Evolutionary conservation across 768 basidiomycete species (phyloP), one percentile per base, ranked within the genome.

Genomic region (Rhodotorula paludigena): DNA sequence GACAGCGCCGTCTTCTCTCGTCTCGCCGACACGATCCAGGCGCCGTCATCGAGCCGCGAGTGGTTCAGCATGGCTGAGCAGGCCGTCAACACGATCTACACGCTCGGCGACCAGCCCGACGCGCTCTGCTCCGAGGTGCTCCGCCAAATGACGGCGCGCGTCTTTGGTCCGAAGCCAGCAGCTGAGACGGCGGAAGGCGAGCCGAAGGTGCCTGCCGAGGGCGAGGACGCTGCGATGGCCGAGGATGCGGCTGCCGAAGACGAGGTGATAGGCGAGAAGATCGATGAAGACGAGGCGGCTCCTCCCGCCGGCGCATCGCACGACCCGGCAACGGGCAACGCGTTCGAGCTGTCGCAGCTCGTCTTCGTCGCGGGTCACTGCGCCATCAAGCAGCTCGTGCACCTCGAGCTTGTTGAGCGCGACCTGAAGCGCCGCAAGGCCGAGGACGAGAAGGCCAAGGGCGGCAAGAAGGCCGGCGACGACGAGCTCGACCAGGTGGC

Each of bases 371-470:
- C 97, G 28, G 96, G 96, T 0, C 96, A 98, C 77, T 89, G 94
- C 36, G 92, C 94, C 18, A 90, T 98, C 80, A 98, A 97, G 78
- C 94, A 99, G 56, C 90, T 97, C 64, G 92, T 94, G 23, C 96
- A 90, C 75, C 84, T 99, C 28, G 96, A 99, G 77, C 82, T 96
- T 56, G 88, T 97, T 30, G 96, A 99, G 78, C 81, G 93, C 42
- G 94, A 99, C 76, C 89, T 90, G 85, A 99, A 99, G 80, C 81
- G 93, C 16, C 88, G 94, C 78, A 97, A 96, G 80, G 92, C 96
- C 67, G 90, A 89, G 76, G 87, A 85, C 69, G 85, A 87, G 30
- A 81, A 86, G 64, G 87, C 72, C 85, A 84, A 74, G 88, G 81
- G 76, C 16, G 73, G 71, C 36, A 76, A 81, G 75, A 62, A 78